Conservation (phyloP, 2,329 filamentous ascomycete genomes). For the Colletotrichum brevisporum region DNA sequence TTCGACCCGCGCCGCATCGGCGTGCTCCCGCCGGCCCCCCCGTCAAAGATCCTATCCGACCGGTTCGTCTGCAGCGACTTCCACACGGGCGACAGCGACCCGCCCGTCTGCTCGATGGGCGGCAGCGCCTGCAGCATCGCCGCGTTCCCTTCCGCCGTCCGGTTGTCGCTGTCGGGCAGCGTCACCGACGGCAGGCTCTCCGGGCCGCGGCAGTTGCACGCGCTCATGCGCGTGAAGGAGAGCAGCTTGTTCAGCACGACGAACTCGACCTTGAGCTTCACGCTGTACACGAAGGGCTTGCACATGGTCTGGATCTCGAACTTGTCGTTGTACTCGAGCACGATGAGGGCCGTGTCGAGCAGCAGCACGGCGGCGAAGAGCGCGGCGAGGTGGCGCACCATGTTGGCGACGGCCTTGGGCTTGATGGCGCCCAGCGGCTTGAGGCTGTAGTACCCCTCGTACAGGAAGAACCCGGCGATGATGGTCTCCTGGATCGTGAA, state of each 20-base stretch:
- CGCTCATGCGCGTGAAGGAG: conserved; percentile 32
- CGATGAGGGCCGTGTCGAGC: conserved; percentile 50
- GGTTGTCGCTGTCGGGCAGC: conserved; percentile 13
- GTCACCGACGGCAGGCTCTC: conserved; percentile 22
- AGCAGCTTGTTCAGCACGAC: conserved; percentile 51
- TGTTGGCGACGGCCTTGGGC: conserved; percentile 20
- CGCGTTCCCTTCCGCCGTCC: not conserved
- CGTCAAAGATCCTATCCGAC: conserved; percentile 17
- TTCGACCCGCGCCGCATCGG: not conserved
- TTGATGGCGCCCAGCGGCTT: conserved; percentile 27
- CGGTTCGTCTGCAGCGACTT: not conserved
- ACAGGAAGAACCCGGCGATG: conserved; percentile 67
- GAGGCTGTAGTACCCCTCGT: conserved; percentile 63
- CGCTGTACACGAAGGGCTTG: conserved; percentile 48
- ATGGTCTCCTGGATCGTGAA: conserved; percentile 70
- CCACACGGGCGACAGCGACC: conserved; percentile 13
- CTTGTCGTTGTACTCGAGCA: conserved; percentile 41
- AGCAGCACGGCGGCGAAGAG: conserved; percentile 54
- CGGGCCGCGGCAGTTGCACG: conserved; percentile 32
- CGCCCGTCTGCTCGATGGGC: conserved; percentile 28
- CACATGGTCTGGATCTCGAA: conserved; percentile 43
- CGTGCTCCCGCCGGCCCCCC: not conserved
- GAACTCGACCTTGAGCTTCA: conserved; percentile 56
- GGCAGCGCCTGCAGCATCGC: not conserved
- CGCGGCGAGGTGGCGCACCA: conserved; percentile 54